Percentiles rank a stretch among this genome's conserved stretches.
Conservation (phyloP, 139 green algal genomes). For the Micractinium conductrix region DNA sequence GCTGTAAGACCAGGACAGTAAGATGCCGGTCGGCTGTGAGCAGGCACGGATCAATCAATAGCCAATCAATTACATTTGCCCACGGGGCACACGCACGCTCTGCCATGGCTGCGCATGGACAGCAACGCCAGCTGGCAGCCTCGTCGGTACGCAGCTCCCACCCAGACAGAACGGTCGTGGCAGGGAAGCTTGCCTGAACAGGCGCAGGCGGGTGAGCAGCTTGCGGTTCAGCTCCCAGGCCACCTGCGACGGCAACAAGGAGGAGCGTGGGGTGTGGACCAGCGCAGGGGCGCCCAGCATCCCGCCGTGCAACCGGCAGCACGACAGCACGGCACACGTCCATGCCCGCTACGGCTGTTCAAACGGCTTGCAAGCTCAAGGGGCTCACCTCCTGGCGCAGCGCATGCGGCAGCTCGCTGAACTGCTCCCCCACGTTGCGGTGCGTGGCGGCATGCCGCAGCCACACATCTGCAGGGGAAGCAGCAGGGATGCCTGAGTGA, state of each 20-base stretch:
- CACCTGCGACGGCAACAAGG: too few species aligned
- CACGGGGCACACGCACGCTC: too few species aligned
- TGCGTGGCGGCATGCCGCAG: not conserved
- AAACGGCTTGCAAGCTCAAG: too few species aligned
- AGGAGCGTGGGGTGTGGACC: too few species aligned
- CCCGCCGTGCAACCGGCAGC: too few species aligned
- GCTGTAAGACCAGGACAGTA: not conserved
- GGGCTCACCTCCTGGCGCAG: slow-evolving; percentile 37
- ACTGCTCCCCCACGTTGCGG: not conserved
- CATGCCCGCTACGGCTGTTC: too few species aligned
- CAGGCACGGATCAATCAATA: not conserved
- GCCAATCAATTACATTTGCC: too few species aligned
- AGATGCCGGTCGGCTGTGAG: not conserved
- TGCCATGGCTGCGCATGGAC: too few species aligned
- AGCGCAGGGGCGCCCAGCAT: too few species aligned
- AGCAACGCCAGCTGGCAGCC: not conserved
- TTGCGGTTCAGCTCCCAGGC: slow-evolving; percentile 21
- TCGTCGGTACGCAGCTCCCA: not conserved
- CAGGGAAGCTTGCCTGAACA: slow-evolving; percentile 18
- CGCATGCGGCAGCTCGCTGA: slow-evolving; percentile 35
- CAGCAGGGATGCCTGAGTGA: not conserved
- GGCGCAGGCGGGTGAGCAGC: slow-evolving; percentile 10
- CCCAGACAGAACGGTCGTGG: not conserved
- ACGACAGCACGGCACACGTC: too few species aligned
- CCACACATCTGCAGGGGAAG: slow-evolving; percentile 5